Evolutionary conservation across 2,329 filamentous ascomycete genomes (phyloP).

Genomic region (Byssoonygena ceratinophila): DNA sequence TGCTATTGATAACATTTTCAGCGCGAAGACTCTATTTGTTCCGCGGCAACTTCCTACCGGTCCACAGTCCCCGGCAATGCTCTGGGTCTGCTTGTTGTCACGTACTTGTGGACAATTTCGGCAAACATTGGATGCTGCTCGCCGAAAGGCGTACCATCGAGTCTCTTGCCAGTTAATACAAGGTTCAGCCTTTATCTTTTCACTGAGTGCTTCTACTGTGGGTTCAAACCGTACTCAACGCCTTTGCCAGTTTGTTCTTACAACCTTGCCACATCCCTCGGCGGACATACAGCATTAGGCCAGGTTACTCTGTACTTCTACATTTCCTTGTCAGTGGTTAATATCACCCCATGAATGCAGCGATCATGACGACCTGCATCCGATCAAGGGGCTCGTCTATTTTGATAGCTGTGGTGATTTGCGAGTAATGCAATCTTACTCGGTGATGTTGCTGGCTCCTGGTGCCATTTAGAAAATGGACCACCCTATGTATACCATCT

Average conservation of each 20-base stretch:
- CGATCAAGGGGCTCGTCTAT: too few species aligned
- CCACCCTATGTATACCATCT: too few species aligned
- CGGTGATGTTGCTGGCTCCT: too few species aligned
- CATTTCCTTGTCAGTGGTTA: too few species aligned
- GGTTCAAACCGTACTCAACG: constrained; percentile 48
- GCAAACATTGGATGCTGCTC: constrained; percentile 47
- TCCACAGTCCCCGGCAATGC: constrained; percentile 43
- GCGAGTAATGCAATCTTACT: too few species aligned
- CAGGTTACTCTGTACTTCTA: too few species aligned
- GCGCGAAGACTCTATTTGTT: too few species aligned
- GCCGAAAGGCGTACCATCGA: constrained; percentile 54
- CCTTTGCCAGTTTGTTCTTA: constrained; percentile 48
- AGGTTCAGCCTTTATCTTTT: constrained; percentile 36
- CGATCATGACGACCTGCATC: too few species aligned
- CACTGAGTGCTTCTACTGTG: constrained; percentile 49
- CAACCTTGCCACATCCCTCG: constrained; percentile 45
- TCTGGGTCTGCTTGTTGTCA: constrained; percentile 48
- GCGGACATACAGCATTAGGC: constrained; percentile 44
- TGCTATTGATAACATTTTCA: too few species aligned
- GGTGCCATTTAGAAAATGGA: too few species aligned
- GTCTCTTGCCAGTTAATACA: constrained; percentile 37
- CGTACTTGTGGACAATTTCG: constrained; percentile 46
- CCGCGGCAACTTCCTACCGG: constrained; percentile 41
- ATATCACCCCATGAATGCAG: too few species aligned
- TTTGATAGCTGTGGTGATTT: too few species aligned